Percentiles rank a stretch among this genome's conserved stretches.
These are phyloP conservation scores for Wolfiporia cocos DNA, from an alignment of 1,284 basidiomycete genomes.

Conservation along the genomic window DNA sequence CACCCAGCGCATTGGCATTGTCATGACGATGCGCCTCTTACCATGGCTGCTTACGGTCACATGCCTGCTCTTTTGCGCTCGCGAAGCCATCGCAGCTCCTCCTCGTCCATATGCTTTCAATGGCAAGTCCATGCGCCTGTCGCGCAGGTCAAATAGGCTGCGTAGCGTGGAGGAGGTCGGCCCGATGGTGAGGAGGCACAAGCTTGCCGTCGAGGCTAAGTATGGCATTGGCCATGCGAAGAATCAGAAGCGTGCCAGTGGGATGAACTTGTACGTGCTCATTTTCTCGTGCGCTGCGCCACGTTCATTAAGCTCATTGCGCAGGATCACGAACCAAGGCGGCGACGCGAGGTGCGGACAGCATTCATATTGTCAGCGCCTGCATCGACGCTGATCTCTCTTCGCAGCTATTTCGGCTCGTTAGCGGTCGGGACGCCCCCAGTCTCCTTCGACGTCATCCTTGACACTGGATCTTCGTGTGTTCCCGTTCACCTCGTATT, in stretches of 20 bases:
- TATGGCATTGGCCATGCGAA: slow-evolving; percentile 16
- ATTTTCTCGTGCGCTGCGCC: not conserved
- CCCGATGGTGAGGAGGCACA: slow-evolving; percentile 10
- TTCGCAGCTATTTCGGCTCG: slow-evolving; percentile 32
- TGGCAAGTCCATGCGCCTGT: too few species aligned
- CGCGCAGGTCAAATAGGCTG: too few species aligned
- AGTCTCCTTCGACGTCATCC: slow-evolving; percentile 31
- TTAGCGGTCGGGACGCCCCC: slow-evolving; percentile 35
- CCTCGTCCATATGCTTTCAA: too few species aligned
- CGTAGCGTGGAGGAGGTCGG: not conserved
- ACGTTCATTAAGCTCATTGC: not conserved
- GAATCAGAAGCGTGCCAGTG: slow-evolving; percentile 21
- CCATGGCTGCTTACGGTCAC: too few species aligned
- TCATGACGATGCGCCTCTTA: too few species aligned
- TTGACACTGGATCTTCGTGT: slow-evolving; percentile 56
- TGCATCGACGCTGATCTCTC: slow-evolving; percentile 7
- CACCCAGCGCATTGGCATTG: too few species aligned
- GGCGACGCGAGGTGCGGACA: not conserved
- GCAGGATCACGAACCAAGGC: slow-evolving; percentile 19
- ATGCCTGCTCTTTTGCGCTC: too few species aligned
- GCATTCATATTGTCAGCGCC: not conserved
- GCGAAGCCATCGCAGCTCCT: too few species aligned
- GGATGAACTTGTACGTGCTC: slow-evolving; percentile 23
- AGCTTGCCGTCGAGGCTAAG: slow-evolving; percentile 20
- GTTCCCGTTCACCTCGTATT: slow-evolving; percentile 10